These are phyloP conservation scores for Aspergillus ruber DNA, from an alignment of 2,329 filamentous ascomycete genomes.

Conservation along the genomic window DNA sequence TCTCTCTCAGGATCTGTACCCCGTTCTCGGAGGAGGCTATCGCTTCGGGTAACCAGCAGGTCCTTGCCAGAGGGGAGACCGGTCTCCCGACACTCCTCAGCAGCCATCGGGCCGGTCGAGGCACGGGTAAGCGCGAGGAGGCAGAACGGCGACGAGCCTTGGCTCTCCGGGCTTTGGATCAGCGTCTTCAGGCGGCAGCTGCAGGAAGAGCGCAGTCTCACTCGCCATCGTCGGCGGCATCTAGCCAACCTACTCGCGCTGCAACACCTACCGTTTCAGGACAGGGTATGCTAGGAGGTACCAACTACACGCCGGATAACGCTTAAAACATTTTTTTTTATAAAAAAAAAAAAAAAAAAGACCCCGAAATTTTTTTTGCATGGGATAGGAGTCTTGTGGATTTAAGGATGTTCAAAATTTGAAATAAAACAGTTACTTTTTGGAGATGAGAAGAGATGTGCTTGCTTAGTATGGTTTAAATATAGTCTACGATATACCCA, in stretches of 20 bases:
- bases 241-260: slow-evolving; percentile 38
- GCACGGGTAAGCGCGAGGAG: slow-evolving; percentile 71
- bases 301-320: slow-evolving; percentile 62
- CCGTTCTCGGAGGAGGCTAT: slow-evolving; percentile 81
- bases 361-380: neutral
- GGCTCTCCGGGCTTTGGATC: slow-evolving; percentile 85
- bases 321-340: too few species aligned
- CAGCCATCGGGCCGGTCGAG: slow-evolving; percentile 33
- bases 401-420: slow-evolving; percentile 8
- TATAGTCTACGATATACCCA: neutral
- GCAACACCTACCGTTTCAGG: slow-evolving; percentile 52
- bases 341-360: neutral
- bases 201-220: slow-evolving; percentile 43
- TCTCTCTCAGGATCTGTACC: slow-evolving; percentile 69
- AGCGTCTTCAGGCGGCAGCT: slow-evolving; percentile 80
- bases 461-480: too few species aligned
- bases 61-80: slow-evolving; percentile 57
- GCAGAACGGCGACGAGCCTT: slow-evolving; percentile 83
- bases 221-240: slow-evolving; percentile 17
- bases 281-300: slow-evolving; percentile 59
- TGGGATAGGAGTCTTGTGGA: neutral
- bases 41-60: slow-evolving; percentile 65
- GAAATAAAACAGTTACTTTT: neutral
- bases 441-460: too few species aligned
- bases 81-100: slow-evolving; percentile 56